phyloP scores from a whole-genome alignment of 495 filamentous ascomycete genomes.

The Sporormia fimetaria region DNA sequence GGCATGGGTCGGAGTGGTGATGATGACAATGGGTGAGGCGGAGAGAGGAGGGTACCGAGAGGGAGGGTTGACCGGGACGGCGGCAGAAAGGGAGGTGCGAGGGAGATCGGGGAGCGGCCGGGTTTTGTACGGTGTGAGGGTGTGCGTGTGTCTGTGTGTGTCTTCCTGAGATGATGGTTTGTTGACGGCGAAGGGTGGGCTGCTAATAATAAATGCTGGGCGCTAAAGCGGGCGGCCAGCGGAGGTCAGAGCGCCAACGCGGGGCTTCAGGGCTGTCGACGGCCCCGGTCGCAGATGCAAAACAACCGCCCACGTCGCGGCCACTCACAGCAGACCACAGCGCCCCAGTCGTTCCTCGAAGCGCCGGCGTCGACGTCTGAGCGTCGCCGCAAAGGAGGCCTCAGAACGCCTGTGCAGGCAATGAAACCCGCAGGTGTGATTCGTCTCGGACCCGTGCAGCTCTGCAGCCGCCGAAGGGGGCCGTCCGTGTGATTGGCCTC shows the following conservation, averaged over 20 bases:
- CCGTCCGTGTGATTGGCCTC: background rate
- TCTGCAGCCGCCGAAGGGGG: constrained; percentile 5
- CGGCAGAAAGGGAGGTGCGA: background rate
- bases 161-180: constrained; percentile 9
- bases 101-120: no score
- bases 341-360: constrained; percentile 4
- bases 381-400: no score
- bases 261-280: no score
- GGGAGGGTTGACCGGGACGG: background rate
- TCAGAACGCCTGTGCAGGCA: no score
- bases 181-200: constrained; percentile 10
- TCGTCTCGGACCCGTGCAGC: constrained; percentile 24
- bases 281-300: constrained; percentile 12
- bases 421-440: constrained; percentile 25
- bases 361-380: no score
- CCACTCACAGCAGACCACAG: constrained; percentile 3
- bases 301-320: constrained; percentile 18
- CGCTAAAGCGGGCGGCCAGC: no score
- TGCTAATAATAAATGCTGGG: constrained; percentile 21
- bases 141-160: no score
- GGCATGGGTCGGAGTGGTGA: constrained; percentile 11
- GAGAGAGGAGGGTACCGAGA: background rate
- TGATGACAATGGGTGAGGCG: constrained; percentile 4
- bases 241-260: no score
- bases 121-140: constrained; percentile 18